These are phyloP conservation scores for Coemansia sp. DNA, from an alignment of 192 early-diverging fungal genomes.

Conservation along the genomic window DNA sequence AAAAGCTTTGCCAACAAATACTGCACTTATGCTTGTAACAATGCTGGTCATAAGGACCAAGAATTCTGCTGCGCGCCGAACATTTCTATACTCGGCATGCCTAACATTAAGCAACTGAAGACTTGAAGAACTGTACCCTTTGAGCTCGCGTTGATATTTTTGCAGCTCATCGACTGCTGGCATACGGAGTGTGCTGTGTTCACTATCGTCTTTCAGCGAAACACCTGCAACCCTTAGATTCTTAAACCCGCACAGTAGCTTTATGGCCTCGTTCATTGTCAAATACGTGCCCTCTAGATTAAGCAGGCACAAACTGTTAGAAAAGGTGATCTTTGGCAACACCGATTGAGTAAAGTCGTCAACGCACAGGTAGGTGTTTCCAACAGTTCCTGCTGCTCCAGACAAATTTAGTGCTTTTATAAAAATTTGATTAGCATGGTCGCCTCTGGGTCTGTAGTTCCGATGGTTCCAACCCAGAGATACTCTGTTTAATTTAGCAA, in stretches of 20 bases:
- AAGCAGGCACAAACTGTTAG: neutral
- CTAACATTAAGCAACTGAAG: neutral
- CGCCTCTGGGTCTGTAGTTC: neutral
- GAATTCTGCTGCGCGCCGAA: neutral
- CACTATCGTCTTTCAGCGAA: neutral
- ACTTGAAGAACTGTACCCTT: neutral
- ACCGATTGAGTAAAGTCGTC: neutral
- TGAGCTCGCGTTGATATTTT: neutral
- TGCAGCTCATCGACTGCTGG: neutral
- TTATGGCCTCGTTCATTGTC: neutral
- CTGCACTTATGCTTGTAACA: neutral
- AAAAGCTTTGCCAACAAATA: neutral
- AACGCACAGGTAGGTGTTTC: neutral
- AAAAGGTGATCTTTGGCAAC: neutral
- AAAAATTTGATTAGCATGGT: neutral
- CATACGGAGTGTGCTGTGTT: neutral
- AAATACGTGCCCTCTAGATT: slow-evolving; percentile 1
- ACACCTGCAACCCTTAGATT: neutral
- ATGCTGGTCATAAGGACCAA: neutral
- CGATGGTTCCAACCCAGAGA: neutral
- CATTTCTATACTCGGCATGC: neutral
- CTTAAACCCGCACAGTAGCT: neutral
- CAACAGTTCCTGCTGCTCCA: neutral
- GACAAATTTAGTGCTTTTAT: neutral
- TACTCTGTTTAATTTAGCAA: neutral